Conservation (phyloP, 164 flowering plant genomes). For the Kingdonia uniflora region DNA sequence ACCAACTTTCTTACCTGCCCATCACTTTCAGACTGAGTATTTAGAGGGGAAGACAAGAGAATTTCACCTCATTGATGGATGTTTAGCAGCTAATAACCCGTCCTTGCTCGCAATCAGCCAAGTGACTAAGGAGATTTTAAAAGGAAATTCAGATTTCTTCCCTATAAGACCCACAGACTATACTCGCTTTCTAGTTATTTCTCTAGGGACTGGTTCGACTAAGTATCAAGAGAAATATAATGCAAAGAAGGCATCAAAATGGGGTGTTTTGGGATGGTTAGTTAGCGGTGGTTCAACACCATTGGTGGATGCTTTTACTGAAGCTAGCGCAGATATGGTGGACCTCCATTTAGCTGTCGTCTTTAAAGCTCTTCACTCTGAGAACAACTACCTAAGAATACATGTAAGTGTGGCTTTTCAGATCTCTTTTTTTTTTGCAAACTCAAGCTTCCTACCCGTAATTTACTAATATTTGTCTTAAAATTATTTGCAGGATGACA, state of each 20-base stretch:
- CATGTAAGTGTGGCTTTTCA: background rate
- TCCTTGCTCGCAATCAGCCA: conserved; percentile 20
- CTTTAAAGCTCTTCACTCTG: conserved; percentile 15
- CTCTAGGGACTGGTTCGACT: conserved; percentile 25
- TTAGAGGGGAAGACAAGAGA: background rate
- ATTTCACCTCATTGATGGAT: conserved; percentile 24
- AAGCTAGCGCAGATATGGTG: conserved; percentile 24
- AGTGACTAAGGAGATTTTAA: conserved; percentile 13
- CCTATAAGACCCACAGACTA: conserved; percentile 9
- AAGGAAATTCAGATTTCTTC: conserved; percentile 2
- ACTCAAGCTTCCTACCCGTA: background rate
- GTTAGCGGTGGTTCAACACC: conserved; percentile 14
- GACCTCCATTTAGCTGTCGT: conserved; percentile 18
- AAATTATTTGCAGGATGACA: conserved; percentile 10
- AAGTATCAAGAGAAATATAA: conserved; percentile 16
- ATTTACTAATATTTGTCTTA: background rate
- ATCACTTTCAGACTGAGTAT: conserved; percentile 17
- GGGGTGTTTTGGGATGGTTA: conserved; percentile 27
- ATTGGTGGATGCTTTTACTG: conserved; percentile 16
- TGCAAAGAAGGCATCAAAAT: conserved; percentile 14
- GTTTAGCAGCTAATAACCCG: conserved; percentile 21
- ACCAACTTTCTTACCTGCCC: conserved; percentile 20
- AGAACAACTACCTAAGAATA: conserved; percentile 1
- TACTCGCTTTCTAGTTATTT: conserved; percentile 16
- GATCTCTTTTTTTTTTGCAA: background rate